Conservation (phyloP, 2,329 filamentous ascomycete species). For the Hymenoscyphus infarciens region DNA sequence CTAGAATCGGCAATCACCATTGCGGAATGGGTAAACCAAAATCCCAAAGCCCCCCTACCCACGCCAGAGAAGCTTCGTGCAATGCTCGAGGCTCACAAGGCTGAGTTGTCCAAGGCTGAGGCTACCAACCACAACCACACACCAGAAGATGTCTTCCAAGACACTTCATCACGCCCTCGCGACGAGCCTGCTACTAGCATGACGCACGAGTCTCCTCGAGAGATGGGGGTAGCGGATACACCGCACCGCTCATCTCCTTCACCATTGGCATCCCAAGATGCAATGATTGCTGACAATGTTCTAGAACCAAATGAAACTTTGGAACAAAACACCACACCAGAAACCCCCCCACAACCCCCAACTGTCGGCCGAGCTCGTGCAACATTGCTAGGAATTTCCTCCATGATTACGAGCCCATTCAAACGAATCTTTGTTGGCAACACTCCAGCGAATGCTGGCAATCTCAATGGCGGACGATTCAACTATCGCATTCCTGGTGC, state of each 20-base stretch:
- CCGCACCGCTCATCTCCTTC: not conserved
- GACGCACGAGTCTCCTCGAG: not conserved
- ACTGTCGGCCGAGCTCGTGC: too few relatives aligned
- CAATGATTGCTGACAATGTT: not conserved
- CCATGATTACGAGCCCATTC: too few relatives aligned
- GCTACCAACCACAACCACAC: not conserved
- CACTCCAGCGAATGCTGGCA: too few relatives aligned
- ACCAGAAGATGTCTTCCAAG: not conserved
- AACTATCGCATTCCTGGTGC: not conserved
- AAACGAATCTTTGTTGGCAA: too few relatives aligned
- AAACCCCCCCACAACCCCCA: too few relatives aligned
- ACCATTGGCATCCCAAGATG: not conserved
- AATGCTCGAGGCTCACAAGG: slow-evolving; percentile 1
- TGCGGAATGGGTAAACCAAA: not conserved
- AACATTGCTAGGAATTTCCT: too few relatives aligned
- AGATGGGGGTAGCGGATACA: not conserved
- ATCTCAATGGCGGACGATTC: too few relatives aligned
- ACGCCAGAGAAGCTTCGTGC: not conserved
- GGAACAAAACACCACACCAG: too few relatives aligned
- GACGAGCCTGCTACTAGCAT: not conserved
- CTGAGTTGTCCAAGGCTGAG: not conserved
- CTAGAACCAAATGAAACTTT: too few relatives aligned
- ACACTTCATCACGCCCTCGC: slow-evolving; percentile 3
- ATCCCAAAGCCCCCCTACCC: not conserved
- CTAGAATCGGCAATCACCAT: not conserved